phyloP scores from a whole-genome alignment of 1,284 basidiomycete genomes.

The Leccinum solheimii region DNA sequence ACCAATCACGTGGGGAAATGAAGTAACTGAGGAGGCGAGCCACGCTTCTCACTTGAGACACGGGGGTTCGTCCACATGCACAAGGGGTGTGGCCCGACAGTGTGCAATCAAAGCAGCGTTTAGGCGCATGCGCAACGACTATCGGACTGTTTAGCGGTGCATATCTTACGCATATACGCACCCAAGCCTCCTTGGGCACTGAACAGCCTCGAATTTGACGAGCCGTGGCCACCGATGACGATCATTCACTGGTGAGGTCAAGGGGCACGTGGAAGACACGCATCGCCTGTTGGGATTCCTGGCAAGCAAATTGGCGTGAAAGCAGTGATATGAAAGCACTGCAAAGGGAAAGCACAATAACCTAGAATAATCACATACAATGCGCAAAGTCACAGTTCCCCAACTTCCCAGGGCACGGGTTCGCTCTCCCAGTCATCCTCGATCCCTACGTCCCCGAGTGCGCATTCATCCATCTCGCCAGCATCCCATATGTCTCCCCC shows the following conservation, averaged over 20 bases:
- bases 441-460: conserved; percentile 40
- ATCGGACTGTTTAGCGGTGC: conserved; percentile 9
- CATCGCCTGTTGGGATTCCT: conserved; percentile 24
- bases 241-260: conserved; percentile 15
- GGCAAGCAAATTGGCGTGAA: conserved; percentile 27
- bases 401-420: conserved; percentile 75
- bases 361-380: conserved; percentile 26
- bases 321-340: conserved; percentile 36
- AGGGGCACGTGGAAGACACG: conserved; percentile 35
- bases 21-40: conserved; percentile 23
- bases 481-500: conserved; percentile 76
- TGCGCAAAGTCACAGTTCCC: conserved; percentile 53
- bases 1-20: conserved; percentile 29
- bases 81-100: conserved; percentile 24
- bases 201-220: conserved; percentile 11
- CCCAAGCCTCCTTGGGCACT: conserved; percentile 13
- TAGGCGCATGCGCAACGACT: conserved; percentile 9
- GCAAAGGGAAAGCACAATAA: conserved; percentile 28
- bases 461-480: conserved; percentile 55
- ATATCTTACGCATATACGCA: conserved; percentile 19
- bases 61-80: conserved; percentile 29
- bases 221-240: not conserved
- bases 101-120: conserved; percentile 16
- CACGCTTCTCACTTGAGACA: conserved; percentile 25
- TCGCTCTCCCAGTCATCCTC: conserved; percentile 83